Evolutionary conservation across 2,329 filamentous ascomycete genomes (phyloP).

Genomic region (Cladosporium sphaerospermum): DNA sequence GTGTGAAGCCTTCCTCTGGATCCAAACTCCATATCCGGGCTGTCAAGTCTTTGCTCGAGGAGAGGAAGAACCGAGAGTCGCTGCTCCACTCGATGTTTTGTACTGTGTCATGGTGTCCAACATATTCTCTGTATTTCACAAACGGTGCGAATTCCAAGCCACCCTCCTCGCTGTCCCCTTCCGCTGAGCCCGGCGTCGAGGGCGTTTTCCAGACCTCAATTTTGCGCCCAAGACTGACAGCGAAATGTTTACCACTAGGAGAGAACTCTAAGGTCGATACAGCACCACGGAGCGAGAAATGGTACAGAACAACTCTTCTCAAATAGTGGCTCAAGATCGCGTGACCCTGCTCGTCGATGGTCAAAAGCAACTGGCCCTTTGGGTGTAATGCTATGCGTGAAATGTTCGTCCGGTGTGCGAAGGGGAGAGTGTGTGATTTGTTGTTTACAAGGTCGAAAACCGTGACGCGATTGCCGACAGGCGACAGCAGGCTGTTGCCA

Average conservation of each 20-base stretch:
- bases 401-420: conserved; percentile 92
- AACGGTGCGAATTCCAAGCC: conserved; percentile 95
- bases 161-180: conserved; percentile 60
- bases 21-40: conserved; percentile 92
- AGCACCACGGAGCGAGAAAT: conserved; percentile 87
- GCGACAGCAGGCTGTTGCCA: conserved; percentile 90
- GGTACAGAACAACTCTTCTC: conserved; percentile 78
- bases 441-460: conserved; percentile 96
- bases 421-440: conserved; percentile 79
- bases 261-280: conserved; percentile 84
- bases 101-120: conserved; percentile 82
- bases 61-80: conserved; percentile 93
- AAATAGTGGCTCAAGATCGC: conserved; percentile 89
- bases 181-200: conserved; percentile 56
- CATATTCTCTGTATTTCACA: conserved; percentile 76
- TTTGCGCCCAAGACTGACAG: conserved; percentile 76
- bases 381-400: conserved; percentile 80
- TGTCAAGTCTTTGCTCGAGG: conserved; percentile 84
- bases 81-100: conserved; percentile 88
- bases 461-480: conserved; percentile 90
- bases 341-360: conserved; percentile 88
- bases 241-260: conserved; percentile 85
- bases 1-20: conserved; percentile 77
- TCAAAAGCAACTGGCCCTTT: conserved; percentile 83
- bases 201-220: conserved; percentile 97